A percentile compares a stretch with the other conserved stretches of the same genome.
These are phyloP conservation scores for Cenococcum geophilum DNA, from an alignment of 495 filamentous ascomycete genomes.

Conservation along the genomic window DNA sequence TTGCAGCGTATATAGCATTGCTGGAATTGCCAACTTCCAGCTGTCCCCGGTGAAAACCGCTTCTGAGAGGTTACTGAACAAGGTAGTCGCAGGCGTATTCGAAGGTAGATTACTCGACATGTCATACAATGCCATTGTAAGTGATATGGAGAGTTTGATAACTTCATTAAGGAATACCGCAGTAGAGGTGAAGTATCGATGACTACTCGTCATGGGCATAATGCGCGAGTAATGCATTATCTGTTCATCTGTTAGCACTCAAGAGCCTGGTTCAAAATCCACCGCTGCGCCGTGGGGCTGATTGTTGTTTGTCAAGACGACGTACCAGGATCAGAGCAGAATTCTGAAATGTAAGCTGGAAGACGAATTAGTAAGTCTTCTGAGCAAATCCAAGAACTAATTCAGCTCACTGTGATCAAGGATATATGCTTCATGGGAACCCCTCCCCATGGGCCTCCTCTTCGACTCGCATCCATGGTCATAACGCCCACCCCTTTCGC, in stretches of 20 bases:
- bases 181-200: conserved; percentile 87
- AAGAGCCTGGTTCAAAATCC: conserved; percentile 1
- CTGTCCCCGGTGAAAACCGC: conserved; percentile 86
- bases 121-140: conserved; percentile 83
- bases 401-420: conserved; percentile 61
- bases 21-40: conserved; percentile 93
- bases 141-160: conserved; percentile 77
- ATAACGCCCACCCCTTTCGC: conserved; percentile 15
- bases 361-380: conserved; percentile 18
- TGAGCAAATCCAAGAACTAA: conserved; percentile 11
- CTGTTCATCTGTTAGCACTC: conserved; percentile 39
- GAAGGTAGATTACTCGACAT: conserved; percentile 67
- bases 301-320: neutral
- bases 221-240: conserved; percentile 89
- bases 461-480: conserved; percentile 23
- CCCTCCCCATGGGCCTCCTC: conserved; percentile 39
- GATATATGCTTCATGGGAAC: conserved; percentile 71
- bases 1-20: conserved; percentile 79
- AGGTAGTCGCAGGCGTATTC: conserved; percentile 67
- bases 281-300: neutral
- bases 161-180: conserved; percentile 93
- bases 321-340: conserved; percentile 68
- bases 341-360: conserved; percentile 71
- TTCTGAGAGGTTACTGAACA: conserved; percentile 71
- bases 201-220: conserved; percentile 75